phyloP scores from a whole-genome alignment of 192 early-diverging fungal genomes.

The Oehlia diaphana region DNA sequence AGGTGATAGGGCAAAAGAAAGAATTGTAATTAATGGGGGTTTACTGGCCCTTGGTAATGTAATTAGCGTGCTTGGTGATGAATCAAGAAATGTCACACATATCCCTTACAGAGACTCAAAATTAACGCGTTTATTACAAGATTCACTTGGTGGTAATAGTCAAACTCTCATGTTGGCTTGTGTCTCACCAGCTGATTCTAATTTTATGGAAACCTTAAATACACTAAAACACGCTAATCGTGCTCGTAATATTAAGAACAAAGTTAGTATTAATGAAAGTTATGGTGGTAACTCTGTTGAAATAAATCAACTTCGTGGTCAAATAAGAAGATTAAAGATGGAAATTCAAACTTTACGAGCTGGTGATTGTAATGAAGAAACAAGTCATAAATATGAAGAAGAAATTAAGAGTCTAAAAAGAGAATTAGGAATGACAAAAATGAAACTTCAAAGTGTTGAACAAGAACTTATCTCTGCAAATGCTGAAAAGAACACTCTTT shows the following conservation, averaged over 20 bases:
- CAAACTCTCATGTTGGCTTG: constrained; percentile 96
- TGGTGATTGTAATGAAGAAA: no score
- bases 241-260: constrained; percentile 68
- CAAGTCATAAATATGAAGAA: no score
- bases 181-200: constrained; percentile 81
- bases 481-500: constrained; percentile 55
- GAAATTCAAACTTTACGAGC: constrained; percentile 37
- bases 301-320: no score
- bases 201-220: constrained; percentile 89
- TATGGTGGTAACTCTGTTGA: constrained; percentile 28
- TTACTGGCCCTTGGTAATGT: constrained; percentile 96
- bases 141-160: constrained; percentile 91
- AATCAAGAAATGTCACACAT: constrained; percentile 61
- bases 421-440: constrained; percentile 47
- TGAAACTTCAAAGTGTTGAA: constrained; percentile 45
- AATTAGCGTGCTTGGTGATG: constrained; percentile 93
- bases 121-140: constrained; percentile 96
- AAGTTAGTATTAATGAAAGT: constrained; percentile 1
- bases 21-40: constrained; percentile 97
- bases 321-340: constrained; percentile 31
- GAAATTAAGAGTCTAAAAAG: constrained; percentile 25
- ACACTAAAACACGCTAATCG: constrained; percentile 87
- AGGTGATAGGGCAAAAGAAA: constrained; percentile 93
- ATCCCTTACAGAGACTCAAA: constrained; percentile 98
- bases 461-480: constrained; percentile 42